Conservation (phyloP, 768 basidiomycete species). For the Vishniacozyma victoriae region DNA sequence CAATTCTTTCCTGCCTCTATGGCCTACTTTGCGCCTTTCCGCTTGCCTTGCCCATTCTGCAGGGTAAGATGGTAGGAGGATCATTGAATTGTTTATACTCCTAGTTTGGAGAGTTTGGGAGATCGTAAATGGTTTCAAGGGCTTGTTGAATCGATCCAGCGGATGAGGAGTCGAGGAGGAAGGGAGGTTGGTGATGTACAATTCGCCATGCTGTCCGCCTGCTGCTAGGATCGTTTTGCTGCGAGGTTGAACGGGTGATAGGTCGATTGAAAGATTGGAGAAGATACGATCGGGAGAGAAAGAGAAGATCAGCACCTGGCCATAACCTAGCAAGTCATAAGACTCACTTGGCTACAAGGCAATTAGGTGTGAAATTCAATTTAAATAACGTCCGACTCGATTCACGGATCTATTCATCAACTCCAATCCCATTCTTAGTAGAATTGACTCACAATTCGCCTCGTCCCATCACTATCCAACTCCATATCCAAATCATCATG, state of each 20-base stretch:
- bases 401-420: background rate
- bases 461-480: constrained; percentile 1
- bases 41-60: constrained; percentile 16
- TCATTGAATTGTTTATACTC: constrained; percentile 44
- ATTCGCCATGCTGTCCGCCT: constrained; percentile 45
- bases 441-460: constrained; percentile 8
- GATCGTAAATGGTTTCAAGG: constrained; percentile 21
- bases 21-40: constrained; percentile 12
- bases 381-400: constrained; percentile 19
- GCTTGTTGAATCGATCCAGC: background rate
- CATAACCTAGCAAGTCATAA: background rate
- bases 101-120: constrained; percentile 25
- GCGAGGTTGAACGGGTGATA: no score
- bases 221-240: constrained; percentile 36
- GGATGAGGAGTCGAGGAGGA: constrained; percentile 5
- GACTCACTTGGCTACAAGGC: constrained; percentile 41
- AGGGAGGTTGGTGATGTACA: constrained; percentile 37
- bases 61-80: constrained; percentile 35
- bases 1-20: constrained; percentile 6
- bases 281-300: background rate
- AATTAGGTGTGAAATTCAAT: constrained; percentile 44
- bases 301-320: background rate
- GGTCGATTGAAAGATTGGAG: background rate
- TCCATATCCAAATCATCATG: constrained; percentile 9
- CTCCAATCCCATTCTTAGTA: no score